Evolutionary conservation across 805 yeast species (phyloP).

Genomic region (Saccharomyces cerevisiae): DNA sequence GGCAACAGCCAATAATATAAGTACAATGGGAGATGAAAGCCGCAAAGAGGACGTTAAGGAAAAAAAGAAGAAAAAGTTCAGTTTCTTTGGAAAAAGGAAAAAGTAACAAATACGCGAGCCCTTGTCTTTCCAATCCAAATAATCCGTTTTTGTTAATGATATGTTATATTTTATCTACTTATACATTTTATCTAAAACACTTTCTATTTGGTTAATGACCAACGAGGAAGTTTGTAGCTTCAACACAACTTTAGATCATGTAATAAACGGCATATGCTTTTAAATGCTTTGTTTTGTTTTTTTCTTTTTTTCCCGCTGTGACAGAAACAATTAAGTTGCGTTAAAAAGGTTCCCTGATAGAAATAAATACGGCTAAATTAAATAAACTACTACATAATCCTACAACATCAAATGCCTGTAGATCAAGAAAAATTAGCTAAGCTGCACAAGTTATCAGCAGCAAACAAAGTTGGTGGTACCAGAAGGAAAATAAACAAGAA

Average conservation of each 20-base stretch:
- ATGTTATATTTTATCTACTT: background rate
- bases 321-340: background rate
- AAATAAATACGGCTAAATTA: background rate
- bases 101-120: conserved; percentile 3
- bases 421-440: conserved; percentile 93
- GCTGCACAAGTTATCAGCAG: conserved; percentile 68
- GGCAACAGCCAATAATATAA: background rate
- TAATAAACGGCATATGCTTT: conserved; percentile 4
- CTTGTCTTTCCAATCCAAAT: background rate
- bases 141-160: background rate
- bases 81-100: conserved; percentile 22
- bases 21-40: background rate
- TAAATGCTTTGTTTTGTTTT: background rate
- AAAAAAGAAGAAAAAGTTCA: conserved; percentile 25
- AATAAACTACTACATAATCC: background rate
- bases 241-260: background rate
- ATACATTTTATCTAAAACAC: background rate
- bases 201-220: background rate
- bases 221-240: background rate
- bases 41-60: conserved; percentile 11
- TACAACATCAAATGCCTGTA: conserved; percentile 50
- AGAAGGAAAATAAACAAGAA: conserved; percentile 88
- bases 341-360: background rate
- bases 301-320: background rate
- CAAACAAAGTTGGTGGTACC: conserved; percentile 75